A percentile compares a stretch with the other conserved stretches of the same genome.
These are phyloP conservation scores for Microsporum audouinii DNA, from an alignment of 2,329 filamentous ascomycete species.

Conservation along the genomic window DNA sequence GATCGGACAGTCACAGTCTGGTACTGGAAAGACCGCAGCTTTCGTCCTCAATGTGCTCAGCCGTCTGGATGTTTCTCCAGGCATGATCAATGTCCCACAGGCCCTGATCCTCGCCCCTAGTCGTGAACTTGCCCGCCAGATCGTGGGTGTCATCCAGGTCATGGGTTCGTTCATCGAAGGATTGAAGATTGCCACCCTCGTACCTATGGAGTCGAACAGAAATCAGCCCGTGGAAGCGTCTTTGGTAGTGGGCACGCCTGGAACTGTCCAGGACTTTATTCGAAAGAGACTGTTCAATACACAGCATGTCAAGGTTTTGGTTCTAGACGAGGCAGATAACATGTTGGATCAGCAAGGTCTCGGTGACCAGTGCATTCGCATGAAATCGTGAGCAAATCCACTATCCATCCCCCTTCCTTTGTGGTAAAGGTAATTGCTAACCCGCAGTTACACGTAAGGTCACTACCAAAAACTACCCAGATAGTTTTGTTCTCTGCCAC, in stretches of 20 bases:
- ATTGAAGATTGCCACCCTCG: conserved; percentile 66
- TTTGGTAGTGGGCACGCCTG: conserved; percentile 84
- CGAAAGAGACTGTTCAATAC: conserved; percentile 63
- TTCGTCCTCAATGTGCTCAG: conserved; percentile 88
- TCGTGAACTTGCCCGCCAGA: conserved; percentile 89
- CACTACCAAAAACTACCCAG: conserved; percentile 65
- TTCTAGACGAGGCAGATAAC: conserved; percentile 95
- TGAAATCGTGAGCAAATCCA: conserved; percentile 59
- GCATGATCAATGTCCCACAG: conserved; percentile 53
- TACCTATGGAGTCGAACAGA: conserved; percentile 62
- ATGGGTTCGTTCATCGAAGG: conserved; percentile 77
- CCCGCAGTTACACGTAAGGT: conserved; percentile 34
- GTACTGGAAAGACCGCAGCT: conserved; percentile 93
- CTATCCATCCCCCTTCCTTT: neutral
- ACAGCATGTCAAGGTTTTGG: conserved; percentile 63
- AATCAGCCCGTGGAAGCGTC: conserved; percentile 60
- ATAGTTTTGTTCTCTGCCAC: conserved; percentile 93
- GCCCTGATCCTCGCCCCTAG: conserved; percentile 83
- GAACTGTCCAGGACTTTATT: conserved; percentile 81
- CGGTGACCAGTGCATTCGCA: conserved; percentile 85
- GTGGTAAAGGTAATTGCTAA: conserved; percentile 23
- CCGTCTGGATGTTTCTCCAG: conserved; percentile 61
- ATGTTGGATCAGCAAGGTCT: conserved; percentile 95
- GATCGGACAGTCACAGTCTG: conserved; percentile 98
- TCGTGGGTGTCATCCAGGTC: conserved; percentile 67